Evolutionary conservation across 2,329 filamentous ascomycete genomes (phyloP).

Genomic region (Biscogniauxia mediterranea): DNA sequence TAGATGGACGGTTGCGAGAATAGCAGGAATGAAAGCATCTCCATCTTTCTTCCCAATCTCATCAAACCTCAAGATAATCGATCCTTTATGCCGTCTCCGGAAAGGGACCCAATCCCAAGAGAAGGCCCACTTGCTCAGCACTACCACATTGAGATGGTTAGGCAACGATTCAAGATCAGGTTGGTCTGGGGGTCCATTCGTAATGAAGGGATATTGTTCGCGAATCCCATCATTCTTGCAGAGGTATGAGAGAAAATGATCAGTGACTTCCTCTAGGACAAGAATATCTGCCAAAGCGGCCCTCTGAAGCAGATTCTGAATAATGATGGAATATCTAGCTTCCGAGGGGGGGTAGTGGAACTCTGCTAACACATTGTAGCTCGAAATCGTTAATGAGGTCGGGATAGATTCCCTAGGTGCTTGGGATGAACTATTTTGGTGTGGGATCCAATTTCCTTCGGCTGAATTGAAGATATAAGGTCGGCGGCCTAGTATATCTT

Average conservation of each 20-base stretch:
- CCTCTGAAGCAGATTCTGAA: conserved; percentile 43
- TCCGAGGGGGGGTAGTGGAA: conserved; percentile 45
- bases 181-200: conserved; percentile 55
- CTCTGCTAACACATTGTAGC: conserved; percentile 54
- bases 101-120: conserved; percentile 55
- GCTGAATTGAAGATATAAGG: conserved; percentile 21
- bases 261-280: conserved; percentile 63
- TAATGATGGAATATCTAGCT: conserved; percentile 41
- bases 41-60: conserved; percentile 28
- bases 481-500: conserved; percentile 5
- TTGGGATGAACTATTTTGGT: conserved; percentile 2
- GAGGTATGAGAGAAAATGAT: conserved; percentile 58
- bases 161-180: conserved; percentile 53
- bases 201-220: conserved; percentile 52
- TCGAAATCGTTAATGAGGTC: conserved; percentile 38
- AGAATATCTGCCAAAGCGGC: conserved; percentile 46
- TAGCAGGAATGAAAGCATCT: conserved; percentile 37
- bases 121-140: conserved; percentile 56
- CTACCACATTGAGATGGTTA: conserved; percentile 59
- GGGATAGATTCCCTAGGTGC: conserved; percentile 2
- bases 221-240: conserved; percentile 46
- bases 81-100: conserved; percentile 55
- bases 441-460: conserved; percentile 20
- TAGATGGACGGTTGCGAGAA: conserved; percentile 60
- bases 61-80: conserved; percentile 46